Conservation (phyloP, 441 rosid species). For the Viola pubescens region DNA sequence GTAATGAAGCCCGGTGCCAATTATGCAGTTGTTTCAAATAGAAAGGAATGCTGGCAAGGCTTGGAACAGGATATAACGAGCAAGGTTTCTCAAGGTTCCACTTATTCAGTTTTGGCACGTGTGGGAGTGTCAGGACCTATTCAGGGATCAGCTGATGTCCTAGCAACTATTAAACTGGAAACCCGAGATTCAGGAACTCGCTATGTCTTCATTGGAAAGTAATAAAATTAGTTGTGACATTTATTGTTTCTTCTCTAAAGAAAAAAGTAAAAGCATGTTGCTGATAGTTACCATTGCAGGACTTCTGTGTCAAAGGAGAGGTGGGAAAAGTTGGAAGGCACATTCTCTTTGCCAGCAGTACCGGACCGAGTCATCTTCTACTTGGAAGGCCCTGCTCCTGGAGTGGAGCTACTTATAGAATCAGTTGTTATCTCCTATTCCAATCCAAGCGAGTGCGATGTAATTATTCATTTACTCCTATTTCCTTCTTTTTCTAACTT, state of each 20-base stretch:
- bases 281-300: constrained; percentile 32
- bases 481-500: constrained; percentile 2
- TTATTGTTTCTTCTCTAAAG: constrained; percentile 15
- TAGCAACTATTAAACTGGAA: constrained; percentile 70
- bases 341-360: constrained; percentile 53
- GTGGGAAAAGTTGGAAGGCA: constrained; percentile 74
- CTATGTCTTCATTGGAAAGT: constrained; percentile 75
- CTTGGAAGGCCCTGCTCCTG: constrained; percentile 87
- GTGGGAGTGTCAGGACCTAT: constrained; percentile 62
- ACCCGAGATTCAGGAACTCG: constrained; percentile 35
- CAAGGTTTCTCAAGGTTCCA: constrained; percentile 46
- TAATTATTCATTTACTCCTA: constrained; percentile 18
- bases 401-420: constrained; percentile 62
- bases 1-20: constrained; percentile 24
- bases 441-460: constrained; percentile 30
- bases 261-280: constrained; percentile 4
- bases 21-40: constrained; percentile 65
- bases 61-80: constrained; percentile 82
- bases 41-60: constrained; percentile 85
- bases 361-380: constrained; percentile 63
- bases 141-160: constrained; percentile 47
- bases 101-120: constrained; percentile 52
- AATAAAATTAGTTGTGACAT: constrained; percentile 22
- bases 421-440: constrained; percentile 52
- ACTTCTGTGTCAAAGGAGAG: constrained; percentile 48